Evolutionary conservation across 495 filamentous ascomycete genomes (phyloP).

Genomic region (Sabuloglossum arenarium): DNA sequence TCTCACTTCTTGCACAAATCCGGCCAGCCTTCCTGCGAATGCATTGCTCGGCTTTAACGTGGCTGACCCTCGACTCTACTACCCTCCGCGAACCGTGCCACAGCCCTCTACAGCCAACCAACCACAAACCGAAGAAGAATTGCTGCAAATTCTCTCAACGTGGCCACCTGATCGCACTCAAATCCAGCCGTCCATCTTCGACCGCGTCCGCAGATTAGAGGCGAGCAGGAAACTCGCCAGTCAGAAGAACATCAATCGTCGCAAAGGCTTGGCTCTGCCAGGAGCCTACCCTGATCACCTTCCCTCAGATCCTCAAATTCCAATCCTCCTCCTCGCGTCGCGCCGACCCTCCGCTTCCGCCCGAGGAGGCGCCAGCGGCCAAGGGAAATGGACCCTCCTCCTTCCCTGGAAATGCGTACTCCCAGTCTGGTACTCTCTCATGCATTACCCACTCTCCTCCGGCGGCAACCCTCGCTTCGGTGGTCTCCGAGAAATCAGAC

Average conservation of each 20-base stretch:
- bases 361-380: slow-evolving; percentile 14
- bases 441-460: slow-evolving; percentile 67
- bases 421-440: slow-evolving; percentile 68
- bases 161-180: slow-evolving; percentile 49
- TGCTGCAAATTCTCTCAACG: slow-evolving; percentile 34
- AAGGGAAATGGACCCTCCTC: slow-evolving; percentile 66
- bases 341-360: slow-evolving; percentile 18
- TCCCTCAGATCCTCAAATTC: slow-evolving; percentile 58
- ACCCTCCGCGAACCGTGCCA: slow-evolving; percentile 35
- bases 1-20: slow-evolving; percentile 51
- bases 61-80: slow-evolving; percentile 59
- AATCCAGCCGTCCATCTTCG: slow-evolving; percentile 39
- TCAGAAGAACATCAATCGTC: slow-evolving; percentile 72
- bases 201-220: slow-evolving; percentile 37
- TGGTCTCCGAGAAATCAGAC: slow-evolving; percentile 56
- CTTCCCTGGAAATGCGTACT: slow-evolving; percentile 82
- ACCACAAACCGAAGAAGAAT: slow-evolving; percentile 23
- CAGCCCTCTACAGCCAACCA: slow-evolving; percentile 19
- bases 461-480: slow-evolving; percentile 66
- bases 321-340: slow-evolving; percentile 48
- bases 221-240: slow-evolving; percentile 48
- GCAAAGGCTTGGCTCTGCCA: slow-evolving; percentile 44
- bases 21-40: slow-evolving; percentile 50
- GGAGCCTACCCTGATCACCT: slow-evolving; percentile 39
- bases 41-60: slow-evolving; percentile 52